Percentiles rank a stretch among this genome's conserved stretches.
These are phyloP conservation scores for Pleurotus ostreatus DNA, from an alignment of 768 basidiomycete genomes.

Conservation along the genomic window DNA sequence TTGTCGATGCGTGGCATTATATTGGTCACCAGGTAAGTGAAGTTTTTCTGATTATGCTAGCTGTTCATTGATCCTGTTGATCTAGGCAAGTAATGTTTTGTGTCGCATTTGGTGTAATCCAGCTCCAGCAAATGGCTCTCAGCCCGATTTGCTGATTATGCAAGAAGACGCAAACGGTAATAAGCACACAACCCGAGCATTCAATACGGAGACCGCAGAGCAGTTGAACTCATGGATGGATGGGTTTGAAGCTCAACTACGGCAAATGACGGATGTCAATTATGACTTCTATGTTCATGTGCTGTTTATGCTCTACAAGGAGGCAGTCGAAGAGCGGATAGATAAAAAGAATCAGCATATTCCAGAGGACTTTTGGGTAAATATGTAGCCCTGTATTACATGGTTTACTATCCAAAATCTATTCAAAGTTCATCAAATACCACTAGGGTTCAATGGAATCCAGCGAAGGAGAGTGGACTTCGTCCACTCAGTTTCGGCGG, in stretches of 20 bases:
- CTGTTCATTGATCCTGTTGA: too few species aligned
- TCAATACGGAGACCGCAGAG: conserved; percentile 24
- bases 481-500: too few species aligned
- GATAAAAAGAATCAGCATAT: conserved; percentile 1
- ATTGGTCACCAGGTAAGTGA: conserved; percentile 12
- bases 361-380: conserved; percentile 9
- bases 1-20: conserved; percentile 24
- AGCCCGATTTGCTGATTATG: conserved; percentile 15
- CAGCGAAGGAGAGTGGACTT: neutral
- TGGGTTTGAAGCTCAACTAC: conserved; percentile 18
- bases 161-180: conserved; percentile 13
- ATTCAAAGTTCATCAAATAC: neutral
- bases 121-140: conserved; percentile 16
- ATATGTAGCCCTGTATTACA: neutral
- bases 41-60: too few species aligned
- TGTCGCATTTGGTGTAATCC: conserved; percentile 19
- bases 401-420: neutral
- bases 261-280: conserved; percentile 16
- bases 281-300: conserved; percentile 18
- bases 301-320: conserved; percentile 15
- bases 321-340: conserved; percentile 9
- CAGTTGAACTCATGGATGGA: conserved; percentile 20
- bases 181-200: conserved; percentile 15
- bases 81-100: conserved; percentile 11
- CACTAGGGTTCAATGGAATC: neutral